These are phyloP conservation scores for Colletotrichum tanaceti DNA, from an alignment of 2,329 filamentous ascomycete species.

Conservation along the genomic window DNA sequence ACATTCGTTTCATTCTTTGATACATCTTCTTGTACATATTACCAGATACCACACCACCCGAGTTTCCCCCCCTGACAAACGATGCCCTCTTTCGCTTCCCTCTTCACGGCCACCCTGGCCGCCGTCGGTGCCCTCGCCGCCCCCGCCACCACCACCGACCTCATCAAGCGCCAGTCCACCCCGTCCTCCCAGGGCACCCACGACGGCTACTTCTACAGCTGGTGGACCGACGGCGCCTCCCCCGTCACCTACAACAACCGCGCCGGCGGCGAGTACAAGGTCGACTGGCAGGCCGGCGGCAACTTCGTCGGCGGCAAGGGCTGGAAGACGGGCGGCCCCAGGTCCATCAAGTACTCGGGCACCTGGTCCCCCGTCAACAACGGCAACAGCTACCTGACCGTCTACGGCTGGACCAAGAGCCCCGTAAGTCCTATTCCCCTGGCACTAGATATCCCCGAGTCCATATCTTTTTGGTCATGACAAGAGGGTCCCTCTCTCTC, in stretches of 20 bases:
- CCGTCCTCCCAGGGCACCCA: conserved; percentile 47
- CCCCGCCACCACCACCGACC: conserved; percentile 22
- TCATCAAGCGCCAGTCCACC: conserved; percentile 37
- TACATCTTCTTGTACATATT: conserved; percentile 27
- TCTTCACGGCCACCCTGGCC: conserved; percentile 36
- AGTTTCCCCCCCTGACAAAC: conserved; percentile 7
- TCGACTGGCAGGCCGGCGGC: conserved; percentile 58
- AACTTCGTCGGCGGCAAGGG: conserved; percentile 70
- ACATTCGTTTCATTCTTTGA: conserved; percentile 20
- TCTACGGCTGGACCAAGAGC: conserved; percentile 54
- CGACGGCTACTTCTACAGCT: conserved; percentile 59
- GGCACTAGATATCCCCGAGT: too few relatives aligned
- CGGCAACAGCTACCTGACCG: conserved; percentile 51
- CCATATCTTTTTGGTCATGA: too few relatives aligned
- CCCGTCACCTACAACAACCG: conserved; percentile 58
- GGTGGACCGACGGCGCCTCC: conserved; percentile 56
- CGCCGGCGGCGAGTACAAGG: conserved; percentile 55
- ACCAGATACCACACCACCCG: neutral
- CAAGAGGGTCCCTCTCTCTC: too few relatives aligned
- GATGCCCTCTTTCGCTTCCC: conserved; percentile 34
- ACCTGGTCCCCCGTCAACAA: conserved; percentile 47
- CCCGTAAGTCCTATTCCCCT: conserved; percentile 45
- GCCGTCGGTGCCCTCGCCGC: conserved; percentile 35
- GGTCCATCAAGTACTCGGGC: conserved; percentile 48
- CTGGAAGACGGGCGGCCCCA: conserved; percentile 63